Evolutionary conservation across 257 asterid genomes (phyloP), one percentile per base, ranked within the genome.

Genomic region (Solanum lignicaule): DNA sequence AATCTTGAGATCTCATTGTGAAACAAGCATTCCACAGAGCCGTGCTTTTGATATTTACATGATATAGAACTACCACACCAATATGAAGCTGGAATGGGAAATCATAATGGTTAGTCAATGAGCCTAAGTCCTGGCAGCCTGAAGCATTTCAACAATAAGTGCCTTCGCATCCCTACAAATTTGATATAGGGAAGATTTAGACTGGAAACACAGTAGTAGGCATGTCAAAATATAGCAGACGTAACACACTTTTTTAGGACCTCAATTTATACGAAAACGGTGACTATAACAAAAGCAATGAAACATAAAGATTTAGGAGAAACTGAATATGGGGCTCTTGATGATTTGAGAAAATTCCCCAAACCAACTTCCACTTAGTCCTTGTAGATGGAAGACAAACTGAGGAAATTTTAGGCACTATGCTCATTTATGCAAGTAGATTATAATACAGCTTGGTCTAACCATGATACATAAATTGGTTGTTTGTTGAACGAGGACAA

Each of bases 61-160:
- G 46, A 48, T 75, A 39, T 23, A 76, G 52, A 36, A 41, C 31
- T 21, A 39, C 38, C 60, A 55, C 21, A 46, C 74, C 31, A 87
- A 38, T 69, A 75, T 76, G 60, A 76, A 39, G 66, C 39, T 79
- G 5, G 66, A 27, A 79, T 14, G 10, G 62, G n/a, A 41, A 78
- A 25, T 78, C 9, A 41, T n/a, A 78, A 25, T 25, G 84, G 33
- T 41, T 71, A 46, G 86, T 90, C 91, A 93, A 86, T 84, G 89
- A 89, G 90, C 91, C 87, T 85, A 87, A 27, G 85, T 82, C 91
- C 85, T 93, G 86, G 99, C 98, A 52, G 98, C 98, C 90, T 94
- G 92, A 90, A 96, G 98, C 99, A 96, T 95, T 93, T 95, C 98
- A 38, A 96, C 96, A 86, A 96, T 95, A 86, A 96, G 94, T 32